These are phyloP conservation scores for Podaxis rugospora DNA, from an alignment of 768 basidiomycete genomes.

Conservation along the genomic window DNA sequence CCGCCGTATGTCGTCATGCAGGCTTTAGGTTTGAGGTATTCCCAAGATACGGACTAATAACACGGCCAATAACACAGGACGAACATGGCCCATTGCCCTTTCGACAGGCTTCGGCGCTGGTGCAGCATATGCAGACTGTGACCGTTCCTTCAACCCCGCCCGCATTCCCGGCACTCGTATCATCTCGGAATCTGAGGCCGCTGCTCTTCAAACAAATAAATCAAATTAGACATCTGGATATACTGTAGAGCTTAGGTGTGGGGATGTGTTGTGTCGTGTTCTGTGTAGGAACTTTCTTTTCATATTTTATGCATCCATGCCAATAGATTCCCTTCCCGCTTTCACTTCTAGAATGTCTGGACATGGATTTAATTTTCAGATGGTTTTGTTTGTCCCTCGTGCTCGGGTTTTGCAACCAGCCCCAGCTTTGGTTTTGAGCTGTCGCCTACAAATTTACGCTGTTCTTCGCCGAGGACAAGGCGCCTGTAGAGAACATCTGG, in stretches of 20 bases:
- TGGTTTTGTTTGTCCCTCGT: conserved; percentile 6
- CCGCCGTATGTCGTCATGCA: conserved; percentile 60
- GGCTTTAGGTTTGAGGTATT: neutral
- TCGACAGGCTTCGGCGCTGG: conserved; percentile 85
- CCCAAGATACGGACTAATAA: conserved; percentile 7
- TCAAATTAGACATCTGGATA: conserved; percentile 5
- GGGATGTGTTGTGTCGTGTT: neutral
- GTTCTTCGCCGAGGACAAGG: conserved; percentile 40
- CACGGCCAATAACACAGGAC: conserved; percentile 46
- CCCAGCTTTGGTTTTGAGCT: conserved; percentile 15
- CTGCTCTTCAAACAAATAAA: conserved; percentile 17
- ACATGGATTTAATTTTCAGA: neutral
- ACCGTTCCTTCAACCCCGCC: conserved; percentile 89
- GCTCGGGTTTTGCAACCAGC: conserved; percentile 13
- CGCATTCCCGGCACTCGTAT: conserved; percentile 82
- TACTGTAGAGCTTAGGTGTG: conserved; percentile 10
- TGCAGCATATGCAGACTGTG: conserved; percentile 87
- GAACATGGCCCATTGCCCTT: conserved; percentile 88
- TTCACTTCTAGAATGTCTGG: neutral
- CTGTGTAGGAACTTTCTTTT: neutral
- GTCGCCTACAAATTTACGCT: conserved; percentile 22
- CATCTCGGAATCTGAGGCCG: conserved; percentile 38
- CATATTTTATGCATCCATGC: neutral
- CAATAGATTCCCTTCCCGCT: conserved; percentile 6
- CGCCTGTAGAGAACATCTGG: conserved; percentile 67